Conservation (phyloP, 805 yeast species). For the Nakazawaea siamensis region DNA sequence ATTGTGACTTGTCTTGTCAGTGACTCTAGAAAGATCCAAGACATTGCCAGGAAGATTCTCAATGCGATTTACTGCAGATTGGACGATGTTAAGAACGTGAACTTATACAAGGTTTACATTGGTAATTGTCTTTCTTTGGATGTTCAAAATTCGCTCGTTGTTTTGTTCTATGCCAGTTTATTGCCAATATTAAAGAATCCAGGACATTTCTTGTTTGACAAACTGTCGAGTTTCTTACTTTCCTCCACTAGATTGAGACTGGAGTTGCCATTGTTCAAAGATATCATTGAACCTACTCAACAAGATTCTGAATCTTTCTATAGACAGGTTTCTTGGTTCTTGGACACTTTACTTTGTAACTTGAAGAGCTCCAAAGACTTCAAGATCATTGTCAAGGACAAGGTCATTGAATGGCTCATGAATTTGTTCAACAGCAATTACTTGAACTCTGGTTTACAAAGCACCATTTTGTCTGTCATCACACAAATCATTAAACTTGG, state of each 20-base stretch:
- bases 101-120: slow-evolving; percentile 43
- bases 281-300: slow-evolving; percentile 23
- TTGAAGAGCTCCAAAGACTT: slow-evolving; percentile 43
- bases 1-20: slow-evolving; percentile 39
- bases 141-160: slow-evolving; percentile 31
- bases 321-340: slow-evolving; percentile 59
- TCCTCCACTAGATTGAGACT: slow-evolving; percentile 37
- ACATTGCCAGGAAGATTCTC: slow-evolving; percentile 36
- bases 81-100: slow-evolving; percentile 27
- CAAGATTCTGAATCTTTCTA: slow-evolving; percentile 43
- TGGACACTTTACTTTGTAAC: slow-evolving; percentile 41
- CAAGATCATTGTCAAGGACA: slow-evolving; percentile 38
- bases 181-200: slow-evolving; percentile 58
- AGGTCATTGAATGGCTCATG: slow-evolving; percentile 61
- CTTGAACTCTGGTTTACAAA: slow-evolving; percentile 25
- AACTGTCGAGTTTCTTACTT: slow-evolving; percentile 57
- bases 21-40: slow-evolving; percentile 17
- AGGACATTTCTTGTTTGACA: slow-evolving; percentile 66
- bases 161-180: slow-evolving; percentile 46
- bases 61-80: slow-evolving; percentile 34
- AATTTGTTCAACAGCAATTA: slow-evolving; percentile 48
- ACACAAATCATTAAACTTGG: slow-evolving; percentile 40
- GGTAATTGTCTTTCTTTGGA: slow-evolving; percentile 28
- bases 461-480: slow-evolving; percentile 32
- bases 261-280: slow-evolving; percentile 38